Conservation (phyloP, 2,329 filamentous ascomycete species). For the Capronia epimyces region DNA sequence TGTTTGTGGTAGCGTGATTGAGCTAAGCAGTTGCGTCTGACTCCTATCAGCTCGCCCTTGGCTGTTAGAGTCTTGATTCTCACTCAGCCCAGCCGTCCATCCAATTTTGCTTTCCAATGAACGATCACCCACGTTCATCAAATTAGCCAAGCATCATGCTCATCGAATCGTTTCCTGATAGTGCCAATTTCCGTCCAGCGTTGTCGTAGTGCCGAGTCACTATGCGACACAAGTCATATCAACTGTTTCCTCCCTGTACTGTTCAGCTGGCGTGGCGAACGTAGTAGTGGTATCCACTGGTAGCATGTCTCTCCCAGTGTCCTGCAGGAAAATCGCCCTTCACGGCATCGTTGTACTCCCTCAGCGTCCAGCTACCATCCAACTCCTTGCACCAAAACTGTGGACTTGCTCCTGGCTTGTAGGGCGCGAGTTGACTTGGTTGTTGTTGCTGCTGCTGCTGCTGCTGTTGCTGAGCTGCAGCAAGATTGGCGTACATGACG, state of each 20-base stretch:
- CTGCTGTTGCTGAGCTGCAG: conserved; percentile 22
- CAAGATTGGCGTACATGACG: conserved; percentile 27
- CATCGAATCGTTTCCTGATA: background rate
- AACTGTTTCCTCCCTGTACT: background rate
- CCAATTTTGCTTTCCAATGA: background rate
- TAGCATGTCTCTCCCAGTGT: conserved; percentile 27
- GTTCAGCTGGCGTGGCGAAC: conserved; percentile 22
- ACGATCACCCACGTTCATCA: background rate
- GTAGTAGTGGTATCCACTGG: conserved; percentile 28
- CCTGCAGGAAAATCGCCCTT: conserved; percentile 26
- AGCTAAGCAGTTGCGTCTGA: background rate
- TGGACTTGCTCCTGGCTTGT: conserved; percentile 30
- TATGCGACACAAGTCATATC: background rate
- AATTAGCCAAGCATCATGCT: background rate
- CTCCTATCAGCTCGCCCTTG: background rate
- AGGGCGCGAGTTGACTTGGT: conserved; percentile 32
- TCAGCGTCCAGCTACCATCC: conserved; percentile 34
- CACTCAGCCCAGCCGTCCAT: background rate
- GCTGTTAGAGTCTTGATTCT: background rate
- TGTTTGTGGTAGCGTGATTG: background rate
- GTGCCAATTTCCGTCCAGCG: background rate
- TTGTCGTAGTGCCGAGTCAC: background rate
- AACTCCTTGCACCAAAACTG: conserved; percentile 36
- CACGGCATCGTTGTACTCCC: conserved; percentile 29
- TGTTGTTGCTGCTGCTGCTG: conserved; percentile 28